Percentiles rank a stretch among this genome's conserved stretches.
phyloP scores from a whole-genome alignment of 2,329 filamentous ascomycete species.

The Clathrospora elynae region DNA sequence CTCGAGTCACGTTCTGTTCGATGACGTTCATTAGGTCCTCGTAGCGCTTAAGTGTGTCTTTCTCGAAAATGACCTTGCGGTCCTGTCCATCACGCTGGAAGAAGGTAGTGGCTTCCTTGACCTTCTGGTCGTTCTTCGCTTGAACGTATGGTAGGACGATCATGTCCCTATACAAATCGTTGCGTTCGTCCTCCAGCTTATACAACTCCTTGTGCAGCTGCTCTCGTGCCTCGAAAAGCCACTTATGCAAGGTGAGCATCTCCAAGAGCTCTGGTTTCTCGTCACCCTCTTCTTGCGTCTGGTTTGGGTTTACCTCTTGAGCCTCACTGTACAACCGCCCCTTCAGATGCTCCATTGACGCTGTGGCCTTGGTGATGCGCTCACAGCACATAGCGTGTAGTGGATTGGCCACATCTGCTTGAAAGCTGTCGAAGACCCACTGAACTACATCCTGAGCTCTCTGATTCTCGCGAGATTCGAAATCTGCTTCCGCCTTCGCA shows the following conservation, averaged over 20 bases:
- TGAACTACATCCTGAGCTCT: conserved; percentile 75
- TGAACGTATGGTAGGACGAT: conserved; percentile 81
- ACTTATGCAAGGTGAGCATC: conserved; percentile 92
- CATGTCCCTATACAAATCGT: conserved; percentile 83
- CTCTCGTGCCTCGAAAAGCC: conserved; percentile 96
- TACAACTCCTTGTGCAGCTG: conserved; percentile 82
- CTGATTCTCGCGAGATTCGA: conserved; percentile 70
- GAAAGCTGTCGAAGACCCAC: conserved; percentile 81
- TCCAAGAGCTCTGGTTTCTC: conserved; percentile 93
- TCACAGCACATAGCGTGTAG: conserved; percentile 79
- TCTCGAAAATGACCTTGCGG: conserved; percentile 71
- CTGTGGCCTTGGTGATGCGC: conserved; percentile 73
- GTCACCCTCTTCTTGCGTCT: conserved; percentile 92
- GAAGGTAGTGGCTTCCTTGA: conserved; percentile 78
- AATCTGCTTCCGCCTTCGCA: conserved; percentile 77
- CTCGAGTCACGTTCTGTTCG: conserved; percentile 81
- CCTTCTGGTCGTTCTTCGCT: conserved; percentile 74
- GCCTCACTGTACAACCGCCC: conserved; percentile 74
- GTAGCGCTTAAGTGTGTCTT: conserved; percentile 72
- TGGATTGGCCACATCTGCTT: conserved; percentile 80
- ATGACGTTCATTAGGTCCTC: conserved; percentile 78
- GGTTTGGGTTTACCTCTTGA: conserved; percentile 72
- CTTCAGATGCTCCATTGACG: conserved; percentile 77
- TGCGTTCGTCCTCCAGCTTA: conserved; percentile 81
- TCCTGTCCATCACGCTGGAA: conserved; percentile 79